Conservation (phyloP, 2,329 filamentous ascomycete genomes). For the Diplodia scrobiculata region DNA sequence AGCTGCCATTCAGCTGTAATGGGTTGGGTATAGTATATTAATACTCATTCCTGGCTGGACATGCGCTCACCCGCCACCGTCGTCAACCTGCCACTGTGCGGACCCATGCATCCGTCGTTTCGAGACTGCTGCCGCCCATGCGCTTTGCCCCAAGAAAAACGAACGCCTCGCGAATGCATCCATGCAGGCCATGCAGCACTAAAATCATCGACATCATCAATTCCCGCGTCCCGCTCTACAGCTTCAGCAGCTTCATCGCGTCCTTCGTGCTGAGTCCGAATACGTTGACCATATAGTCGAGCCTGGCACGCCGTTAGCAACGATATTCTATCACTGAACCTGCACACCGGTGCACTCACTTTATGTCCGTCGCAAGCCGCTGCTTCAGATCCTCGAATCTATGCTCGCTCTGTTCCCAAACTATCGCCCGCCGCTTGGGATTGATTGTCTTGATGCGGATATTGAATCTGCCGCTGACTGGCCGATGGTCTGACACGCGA, state of each 20-base stretch:
- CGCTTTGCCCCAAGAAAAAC: constrained; percentile 10
- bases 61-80: constrained; percentile 17
- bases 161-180: constrained; percentile 23
- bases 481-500: constrained; percentile 85
- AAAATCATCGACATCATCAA: constrained; percentile 28
- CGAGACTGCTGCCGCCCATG: constrained; percentile 12
- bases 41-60: constrained; percentile 13
- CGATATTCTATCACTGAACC: neutral
- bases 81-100: neutral
- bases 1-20: constrained; percentile 7
- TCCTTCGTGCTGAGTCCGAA: constrained; percentile 60
- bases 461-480: constrained; percentile 82
- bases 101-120: neutral
- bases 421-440: constrained; percentile 63
- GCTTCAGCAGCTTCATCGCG: constrained; percentile 42
- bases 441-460: constrained; percentile 82
- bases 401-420: constrained; percentile 73
- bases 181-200: constrained; percentile 26
- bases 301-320: constrained; percentile 47
- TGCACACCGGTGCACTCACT: constrained; percentile 59
- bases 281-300: constrained; percentile 66
- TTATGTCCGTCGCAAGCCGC: constrained; percentile 69
- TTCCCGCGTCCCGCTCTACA: constrained; percentile 15
- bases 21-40: constrained; percentile 20
- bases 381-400: constrained; percentile 73